A percentile compares a stretch with the other conserved stretches of the same genome.
phyloP scores from a whole-genome alignment of 306 rosid genomes.

The Myrica gale region DNA sequence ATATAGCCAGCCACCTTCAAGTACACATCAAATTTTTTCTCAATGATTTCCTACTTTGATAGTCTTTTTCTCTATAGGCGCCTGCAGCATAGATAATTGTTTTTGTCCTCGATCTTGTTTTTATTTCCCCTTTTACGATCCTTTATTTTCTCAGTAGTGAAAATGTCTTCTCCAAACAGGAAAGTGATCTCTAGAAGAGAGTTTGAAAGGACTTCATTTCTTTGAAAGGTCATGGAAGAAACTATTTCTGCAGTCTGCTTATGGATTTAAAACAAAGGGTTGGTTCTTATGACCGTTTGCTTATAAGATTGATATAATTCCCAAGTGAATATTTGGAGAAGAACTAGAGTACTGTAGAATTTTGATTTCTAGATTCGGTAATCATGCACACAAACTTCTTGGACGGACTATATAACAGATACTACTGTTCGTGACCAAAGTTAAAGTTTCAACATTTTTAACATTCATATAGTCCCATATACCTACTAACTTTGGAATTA shows the following conservation, averaged over 20 bases:
- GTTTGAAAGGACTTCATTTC: not conserved
- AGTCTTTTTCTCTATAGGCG: too few species aligned
- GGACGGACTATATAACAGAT: not conserved
- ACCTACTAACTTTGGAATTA: too few species aligned
- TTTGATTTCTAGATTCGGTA: not conserved
- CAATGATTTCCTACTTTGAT: not conserved
- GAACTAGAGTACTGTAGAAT: not conserved
- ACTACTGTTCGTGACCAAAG: not conserved
- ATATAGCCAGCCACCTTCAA: conserved; percentile 97
- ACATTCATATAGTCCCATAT: too few species aligned
- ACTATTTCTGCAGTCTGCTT: not conserved
- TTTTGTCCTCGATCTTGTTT: too few species aligned
- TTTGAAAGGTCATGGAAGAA: not conserved
- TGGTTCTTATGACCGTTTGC: not conserved
- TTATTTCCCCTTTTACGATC: too few species aligned
- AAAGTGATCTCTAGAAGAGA: not conserved
- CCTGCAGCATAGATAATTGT: too few species aligned
- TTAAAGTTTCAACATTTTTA: too few species aligned
- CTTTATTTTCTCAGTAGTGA: not conserved
- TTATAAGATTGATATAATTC: too few species aligned
- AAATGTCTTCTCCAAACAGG: not conserved
- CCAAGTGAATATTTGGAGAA: not conserved
- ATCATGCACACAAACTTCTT: not conserved
- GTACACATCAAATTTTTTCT: conserved; percentile 32
- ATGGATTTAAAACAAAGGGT: not conserved